These are phyloP conservation scores for Melampsora larici-populina DNA, from an alignment of 1,284 basidiomycete species.

Conservation along the genomic window DNA sequence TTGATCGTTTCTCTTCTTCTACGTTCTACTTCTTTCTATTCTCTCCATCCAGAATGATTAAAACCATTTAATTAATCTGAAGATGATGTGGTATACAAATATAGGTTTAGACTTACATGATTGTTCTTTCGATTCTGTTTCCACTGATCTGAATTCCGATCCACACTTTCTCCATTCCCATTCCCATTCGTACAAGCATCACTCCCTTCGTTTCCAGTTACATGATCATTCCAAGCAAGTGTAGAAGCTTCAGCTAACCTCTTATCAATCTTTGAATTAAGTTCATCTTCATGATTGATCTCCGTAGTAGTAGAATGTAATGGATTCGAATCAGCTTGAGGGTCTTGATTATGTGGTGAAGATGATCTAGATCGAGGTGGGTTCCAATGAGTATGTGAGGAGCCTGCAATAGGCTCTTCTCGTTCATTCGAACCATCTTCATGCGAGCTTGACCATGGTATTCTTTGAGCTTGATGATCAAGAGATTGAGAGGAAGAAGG, in stretches of 20 bases:
- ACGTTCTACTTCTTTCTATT: constrained; percentile 92
- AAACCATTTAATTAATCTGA: too few species aligned
- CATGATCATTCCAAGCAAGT: neutral
- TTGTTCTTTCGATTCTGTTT: constrained; percentile 76
- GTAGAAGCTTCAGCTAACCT: neutral
- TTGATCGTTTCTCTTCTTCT: constrained; percentile 90
- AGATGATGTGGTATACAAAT: too few species aligned
- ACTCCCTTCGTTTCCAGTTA: neutral
- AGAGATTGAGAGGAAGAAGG: neutral
- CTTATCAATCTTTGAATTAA: neutral
- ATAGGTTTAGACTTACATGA: constrained; percentile 63
- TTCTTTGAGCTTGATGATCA: neutral
- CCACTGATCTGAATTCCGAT: constrained; percentile 61
- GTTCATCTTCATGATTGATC: neutral
- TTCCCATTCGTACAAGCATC: neutral
- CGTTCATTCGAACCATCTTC: too few species aligned
- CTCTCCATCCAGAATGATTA: neutral
- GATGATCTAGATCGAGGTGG: neutral
- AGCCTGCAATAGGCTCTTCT: too few species aligned
- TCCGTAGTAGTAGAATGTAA: neutral
- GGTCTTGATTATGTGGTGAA: neutral
- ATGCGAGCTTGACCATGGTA: neutral
- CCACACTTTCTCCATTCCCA: neutral
- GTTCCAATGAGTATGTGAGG: neutral
- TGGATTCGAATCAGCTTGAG: neutral